Percentiles rank a stretch among this genome's conserved stretches.
phyloP scores from a whole-genome alignment of 1,139 yeast species.

The Zygoascus hellenicus region DNA sequence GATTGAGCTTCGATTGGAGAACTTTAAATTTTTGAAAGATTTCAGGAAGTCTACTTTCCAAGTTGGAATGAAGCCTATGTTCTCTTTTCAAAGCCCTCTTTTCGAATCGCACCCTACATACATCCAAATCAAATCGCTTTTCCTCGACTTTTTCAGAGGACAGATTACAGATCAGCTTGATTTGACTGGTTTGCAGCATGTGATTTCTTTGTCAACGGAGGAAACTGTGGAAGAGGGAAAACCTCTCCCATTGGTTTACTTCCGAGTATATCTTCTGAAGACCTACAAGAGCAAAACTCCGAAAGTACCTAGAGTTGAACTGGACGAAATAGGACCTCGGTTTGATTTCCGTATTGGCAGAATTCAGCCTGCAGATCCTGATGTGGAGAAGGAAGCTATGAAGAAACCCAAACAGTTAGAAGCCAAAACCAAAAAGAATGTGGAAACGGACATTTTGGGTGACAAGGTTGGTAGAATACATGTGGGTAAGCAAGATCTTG shows the following conservation, averaged over 20 bases:
- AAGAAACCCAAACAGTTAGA: constrained; percentile 77
- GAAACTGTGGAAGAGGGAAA: constrained; percentile 58
- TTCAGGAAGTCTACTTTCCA: constrained; percentile 72
- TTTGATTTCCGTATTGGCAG: constrained; percentile 91
- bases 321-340: constrained; percentile 95
- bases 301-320: constrained; percentile 86
- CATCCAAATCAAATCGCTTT: constrained; percentile 79
- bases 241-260: constrained; percentile 70
- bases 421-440: constrained; percentile 82
- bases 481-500: constrained; percentile 90
- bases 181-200: constrained; percentile 90
- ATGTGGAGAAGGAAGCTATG: constrained; percentile 84
- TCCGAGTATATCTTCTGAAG: constrained; percentile 84
- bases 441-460: constrained; percentile 83
- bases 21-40: constrained; percentile 66
- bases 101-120: constrained; percentile 86
- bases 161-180: constrained; percentile 76
- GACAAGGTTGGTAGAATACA: constrained; percentile 96
- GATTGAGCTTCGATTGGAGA: constrained; percentile 78
- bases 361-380: constrained; percentile 76
- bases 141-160: constrained; percentile 88
- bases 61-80: constrained; percentile 91
- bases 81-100: constrained; percentile 85
- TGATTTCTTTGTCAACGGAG: constrained; percentile 75
- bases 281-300: constrained; percentile 64